These are phyloP conservation scores for Scutellaria baicalensis DNA, from an alignment of 257 asterid genomes.

Conservation along the genomic window DNA sequence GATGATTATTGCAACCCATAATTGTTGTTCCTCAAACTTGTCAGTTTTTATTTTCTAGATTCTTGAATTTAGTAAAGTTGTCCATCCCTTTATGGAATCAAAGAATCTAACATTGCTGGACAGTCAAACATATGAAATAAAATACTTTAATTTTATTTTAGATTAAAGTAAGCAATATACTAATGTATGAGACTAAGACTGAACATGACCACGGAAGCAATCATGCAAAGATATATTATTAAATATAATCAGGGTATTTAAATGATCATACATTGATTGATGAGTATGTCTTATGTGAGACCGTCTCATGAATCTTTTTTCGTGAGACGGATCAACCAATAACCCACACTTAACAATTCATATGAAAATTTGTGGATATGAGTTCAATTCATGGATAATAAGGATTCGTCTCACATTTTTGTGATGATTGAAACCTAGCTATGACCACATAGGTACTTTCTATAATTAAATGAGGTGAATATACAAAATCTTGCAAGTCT, in stretches of 20 bases:
- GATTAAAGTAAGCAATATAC: background rate
- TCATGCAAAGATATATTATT: constrained; percentile 5
- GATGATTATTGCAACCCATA: background rate
- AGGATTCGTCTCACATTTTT: no score
- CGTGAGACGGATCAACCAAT: no score
- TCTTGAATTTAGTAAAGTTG: background rate
- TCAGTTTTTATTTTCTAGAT: background rate
- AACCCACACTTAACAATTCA: no score
- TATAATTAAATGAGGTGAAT: background rate
- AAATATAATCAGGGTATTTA: background rate
- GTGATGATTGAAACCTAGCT: constrained; percentile 9
- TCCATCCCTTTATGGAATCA: background rate
- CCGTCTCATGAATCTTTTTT: no score
- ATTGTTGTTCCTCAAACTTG: background rate
- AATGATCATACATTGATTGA: constrained; percentile 6
- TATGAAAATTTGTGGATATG: no score
- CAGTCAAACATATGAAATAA: constrained; percentile 14
- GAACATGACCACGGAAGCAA: constrained; percentile 15
- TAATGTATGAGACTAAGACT: background rate
- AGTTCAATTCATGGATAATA: no score
- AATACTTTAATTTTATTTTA: background rate
- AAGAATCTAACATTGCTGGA: constrained; percentile 22
- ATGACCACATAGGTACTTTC: constrained; percentile 9
- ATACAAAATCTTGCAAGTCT: constrained; percentile 5
- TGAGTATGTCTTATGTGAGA: no score